A percentile compares a stretch with the other conserved stretches of the same genome.
Conservation (phyloP, 331 rosid species). For the Rhamnella rubrinervis region DNA sequence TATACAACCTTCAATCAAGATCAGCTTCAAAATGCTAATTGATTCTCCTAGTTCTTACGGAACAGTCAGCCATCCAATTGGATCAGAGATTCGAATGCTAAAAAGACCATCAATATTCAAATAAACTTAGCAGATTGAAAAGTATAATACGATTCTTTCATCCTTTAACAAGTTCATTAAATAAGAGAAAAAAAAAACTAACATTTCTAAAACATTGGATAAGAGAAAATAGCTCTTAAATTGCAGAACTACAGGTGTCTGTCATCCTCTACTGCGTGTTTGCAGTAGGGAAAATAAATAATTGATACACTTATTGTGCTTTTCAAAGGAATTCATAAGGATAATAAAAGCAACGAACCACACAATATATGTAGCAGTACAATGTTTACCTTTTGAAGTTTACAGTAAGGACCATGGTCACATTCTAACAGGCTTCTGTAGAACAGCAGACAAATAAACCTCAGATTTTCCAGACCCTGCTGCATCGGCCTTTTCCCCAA, state of each 20-base stretch:
- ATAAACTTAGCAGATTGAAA: slow-evolving; percentile 9
- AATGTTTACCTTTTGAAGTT: slow-evolving; percentile 30
- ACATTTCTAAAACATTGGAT: slow-evolving; percentile 15
- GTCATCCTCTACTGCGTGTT: slow-evolving; percentile 35
- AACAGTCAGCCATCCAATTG: not conserved
- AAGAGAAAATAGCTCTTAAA: slow-evolving; percentile 23
- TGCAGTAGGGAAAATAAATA: slow-evolving; percentile 40
- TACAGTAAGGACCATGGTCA: slow-evolving; percentile 31
- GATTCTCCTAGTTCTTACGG: not conserved
- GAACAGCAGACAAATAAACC: slow-evolving; percentile 71
- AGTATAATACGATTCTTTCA: slow-evolving; percentile 20
- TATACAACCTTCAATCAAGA: no score
- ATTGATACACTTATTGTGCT: slow-evolving; percentile 41
- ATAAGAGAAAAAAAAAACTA: slow-evolving; percentile 9
- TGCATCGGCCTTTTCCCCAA: slow-evolving; percentile 61
- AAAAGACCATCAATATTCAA: slow-evolving; percentile 12
- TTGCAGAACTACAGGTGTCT: slow-evolving; percentile 17
- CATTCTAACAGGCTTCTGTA: slow-evolving; percentile 81
- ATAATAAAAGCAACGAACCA: slow-evolving; percentile 35
- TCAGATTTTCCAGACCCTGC: slow-evolving; percentile 52
- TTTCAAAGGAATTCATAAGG: slow-evolving; percentile 31
- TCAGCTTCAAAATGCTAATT: not conserved
- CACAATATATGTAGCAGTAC: slow-evolving; percentile 30
- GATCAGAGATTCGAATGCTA: slow-evolving; percentile 3
- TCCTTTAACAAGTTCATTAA: slow-evolving; percentile 26